Base-by-base conservation (phyloP, 2,329 filamentous ascomycete species). In the Trichoderma sp. region DNA sequence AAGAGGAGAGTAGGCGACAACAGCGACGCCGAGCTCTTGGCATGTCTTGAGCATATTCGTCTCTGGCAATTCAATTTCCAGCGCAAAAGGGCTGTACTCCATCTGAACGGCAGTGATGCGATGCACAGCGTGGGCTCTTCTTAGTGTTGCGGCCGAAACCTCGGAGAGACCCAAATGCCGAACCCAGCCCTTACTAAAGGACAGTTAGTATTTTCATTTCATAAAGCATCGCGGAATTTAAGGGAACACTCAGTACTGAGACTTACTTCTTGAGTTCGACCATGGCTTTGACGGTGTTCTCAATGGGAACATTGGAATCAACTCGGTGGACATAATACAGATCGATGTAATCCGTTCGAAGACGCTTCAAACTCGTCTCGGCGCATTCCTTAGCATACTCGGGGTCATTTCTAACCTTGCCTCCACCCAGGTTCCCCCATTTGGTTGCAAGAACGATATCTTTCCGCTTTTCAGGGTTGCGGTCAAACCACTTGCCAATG, bases 1-100 rank as follows among this genome's bases (percentile, higher is more conserved):
- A 2, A 92, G 83, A 2, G 89, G 89, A 18, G 84, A 85, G 79
- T 89, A 90, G 2, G 87, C 85, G 2, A 92, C 83, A 6, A 88
- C 80, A 0, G 86, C 81, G 2, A 89, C 81, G 1, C 88, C 88
- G 3, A 91, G 84, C 76, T 90, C 87, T 21, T 86, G 83, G 71
- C 84, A 86, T 0, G 88, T 88, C 32, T 83, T 79, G 1, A 91
- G 80, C 2, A 91, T 79, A 28, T 84, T 77, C 0, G 83, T 85
- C 0, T 81, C 77, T 6, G 80, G 78, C 8, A 83, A 84, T 76
- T 93, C 91, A 73, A 92, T 88, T 39, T 89, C 86, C 39, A 91
- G 82, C 4, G 83, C 79, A 77, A 86, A 89, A 0, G 84, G 84
- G 28, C 80, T 84, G 78, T 87, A 88, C 76, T 90, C 87, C 56